phyloP scores from a whole-genome alignment of 768 basidiomycete genomes.

The Auriscalpium microsporum region DNA sequence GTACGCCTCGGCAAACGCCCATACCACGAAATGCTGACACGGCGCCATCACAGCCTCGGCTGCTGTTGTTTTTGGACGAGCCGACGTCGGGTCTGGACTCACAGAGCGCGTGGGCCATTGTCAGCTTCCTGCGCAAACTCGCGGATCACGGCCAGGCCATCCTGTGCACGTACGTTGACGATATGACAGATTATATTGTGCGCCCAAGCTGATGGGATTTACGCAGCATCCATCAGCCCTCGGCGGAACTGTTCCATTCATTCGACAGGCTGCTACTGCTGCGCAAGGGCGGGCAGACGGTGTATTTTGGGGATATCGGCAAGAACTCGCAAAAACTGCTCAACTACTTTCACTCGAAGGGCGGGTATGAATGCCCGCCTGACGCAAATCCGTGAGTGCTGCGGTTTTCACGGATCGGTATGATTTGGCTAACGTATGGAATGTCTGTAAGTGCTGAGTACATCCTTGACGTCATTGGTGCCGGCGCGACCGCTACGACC shows the following conservation, averaged over 20 bases:
- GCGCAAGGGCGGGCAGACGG: conserved; percentile 63
- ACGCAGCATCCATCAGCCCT: conserved; percentile 49
- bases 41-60: conserved; percentile 42
- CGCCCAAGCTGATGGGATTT: neutral
- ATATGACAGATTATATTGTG: no score
- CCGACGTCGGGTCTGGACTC: conserved; percentile 84
- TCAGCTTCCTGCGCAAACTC: conserved; percentile 64
- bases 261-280: conserved; percentile 78
- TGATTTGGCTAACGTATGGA: neutral
- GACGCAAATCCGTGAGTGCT: conserved; percentile 56
- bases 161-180: conserved; percentile 63
- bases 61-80: conserved; percentile 82
- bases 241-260: conserved; percentile 75
- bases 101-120: conserved; percentile 79
- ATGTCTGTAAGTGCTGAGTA: conserved; percentile 32
- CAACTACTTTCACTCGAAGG: conserved; percentile 68
- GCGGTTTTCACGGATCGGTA: neutral
- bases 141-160: conserved; percentile 82
- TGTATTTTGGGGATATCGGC: conserved; percentile 67
- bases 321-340: conserved; percentile 51
- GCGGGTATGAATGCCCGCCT: conserved; percentile 50
- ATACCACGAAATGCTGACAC: no score
- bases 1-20: conserved; percentile 6
- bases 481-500: conserved; percentile 40
- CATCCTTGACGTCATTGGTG: conserved; percentile 47